These are phyloP conservation scores for Hypoxylon cercidicola DNA, from an alignment of 495 filamentous ascomycete species.

Conservation along the genomic window DNA sequence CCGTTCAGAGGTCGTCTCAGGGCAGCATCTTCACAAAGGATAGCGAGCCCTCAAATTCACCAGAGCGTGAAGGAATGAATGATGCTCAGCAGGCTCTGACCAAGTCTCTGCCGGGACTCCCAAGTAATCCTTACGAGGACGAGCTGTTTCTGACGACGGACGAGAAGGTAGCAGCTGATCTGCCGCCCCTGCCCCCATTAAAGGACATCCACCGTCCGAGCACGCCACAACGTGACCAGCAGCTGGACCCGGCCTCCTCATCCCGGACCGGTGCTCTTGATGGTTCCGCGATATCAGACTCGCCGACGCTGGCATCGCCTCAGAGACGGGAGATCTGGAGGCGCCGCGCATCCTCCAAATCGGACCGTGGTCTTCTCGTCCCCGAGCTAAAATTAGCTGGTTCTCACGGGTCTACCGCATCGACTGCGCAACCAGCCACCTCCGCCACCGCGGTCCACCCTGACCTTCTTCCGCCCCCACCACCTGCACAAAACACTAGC, in stretches of 20 bases:
- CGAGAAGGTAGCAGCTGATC: slow-evolving; percentile 16
- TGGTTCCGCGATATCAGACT: slow-evolving; percentile 11
- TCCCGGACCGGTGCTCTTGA: slow-evolving; percentile 6
- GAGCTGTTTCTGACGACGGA: slow-evolving; percentile 9
- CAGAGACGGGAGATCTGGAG: slow-evolving; percentile 56
- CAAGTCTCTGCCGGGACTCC: slow-evolving; percentile 28
- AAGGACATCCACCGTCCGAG: slow-evolving; percentile 46
- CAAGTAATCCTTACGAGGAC: slow-evolving; percentile 39
- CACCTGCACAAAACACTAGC: slow-evolving; percentile 20
- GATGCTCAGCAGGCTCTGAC: slow-evolving; percentile 22
- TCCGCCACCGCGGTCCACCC: slow-evolving; percentile 14
- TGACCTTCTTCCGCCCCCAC: slow-evolving; percentile 31
- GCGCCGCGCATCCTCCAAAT: slow-evolving; percentile 54
- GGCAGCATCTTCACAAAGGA: slow-evolving; percentile 49
- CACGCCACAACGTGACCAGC: slow-evolving; percentile 28
- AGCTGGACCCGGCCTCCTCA: slow-evolving; percentile 3
- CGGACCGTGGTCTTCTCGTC: slow-evolving; percentile 52
- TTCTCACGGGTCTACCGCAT: slow-evolving; percentile 59
- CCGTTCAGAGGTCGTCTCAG: slow-evolving; percentile 47
- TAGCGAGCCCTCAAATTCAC: slow-evolving; percentile 48
- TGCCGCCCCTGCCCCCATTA: slow-evolving; percentile 53
- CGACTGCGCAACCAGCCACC: slow-evolving; percentile 32
- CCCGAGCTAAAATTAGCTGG: slow-evolving; percentile 55
- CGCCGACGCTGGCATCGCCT: slow-evolving; percentile 41
- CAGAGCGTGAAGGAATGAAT: slow-evolving; percentile 39